Base-by-base conservation (phyloP, 1,139 yeast species). In the Geotrichum siamense region DNA sequence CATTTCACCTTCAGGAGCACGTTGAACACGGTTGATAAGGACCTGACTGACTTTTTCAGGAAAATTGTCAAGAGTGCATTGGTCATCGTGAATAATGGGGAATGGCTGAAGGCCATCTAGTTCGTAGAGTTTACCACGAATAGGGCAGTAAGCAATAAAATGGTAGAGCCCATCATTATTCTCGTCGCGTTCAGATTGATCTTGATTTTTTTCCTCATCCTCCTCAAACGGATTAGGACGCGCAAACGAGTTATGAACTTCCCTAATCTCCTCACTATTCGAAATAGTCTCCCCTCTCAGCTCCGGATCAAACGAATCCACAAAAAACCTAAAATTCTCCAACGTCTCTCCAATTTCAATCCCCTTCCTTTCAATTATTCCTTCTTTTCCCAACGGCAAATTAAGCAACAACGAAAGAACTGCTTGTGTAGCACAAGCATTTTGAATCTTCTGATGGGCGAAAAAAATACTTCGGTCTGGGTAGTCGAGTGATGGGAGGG, bases 361-460 rank as follows among this genome's bases (percentile, higher is more conserved):
- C 2, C 58, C 62, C 16, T 65, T 67, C 12, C 23, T 13, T 5
- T 10, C 23, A 9, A 33, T 22, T 5, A 19, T 17, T 16, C 20
- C 19, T 12, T 13, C 27, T 5, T 15, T 20, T n/a, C 27, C 26
- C 19, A 19, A 1, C 2, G 62, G 59, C 46, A 71, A 69, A 51
- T 71, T 71, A 49, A 80, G 57, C 43, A 80, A 61, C 10, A 78
- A 62, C 47, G 79, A 77, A 46, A 80, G 63, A n/a, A 80, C 79
- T 0, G 87, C 87, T 55, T 77, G 84, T 1, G 87, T 80, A n/a
- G 82, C 87, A 61, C 87, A 80, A 1, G 87, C 85, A 56, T 80
- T 78, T 53, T 77, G 79, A 42, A 79, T 77, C 29, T 76, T 74
- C 58, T 80, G 87, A 45, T 71, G 72, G 5, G 85, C 85, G 57